Percentiles rank a stretch among this genome's conserved stretches.
These are phyloP conservation scores for Ophiostoma tasmaniense DNA, from an alignment of 2,329 filamentous ascomycete species.

Conservation along the genomic window DNA sequence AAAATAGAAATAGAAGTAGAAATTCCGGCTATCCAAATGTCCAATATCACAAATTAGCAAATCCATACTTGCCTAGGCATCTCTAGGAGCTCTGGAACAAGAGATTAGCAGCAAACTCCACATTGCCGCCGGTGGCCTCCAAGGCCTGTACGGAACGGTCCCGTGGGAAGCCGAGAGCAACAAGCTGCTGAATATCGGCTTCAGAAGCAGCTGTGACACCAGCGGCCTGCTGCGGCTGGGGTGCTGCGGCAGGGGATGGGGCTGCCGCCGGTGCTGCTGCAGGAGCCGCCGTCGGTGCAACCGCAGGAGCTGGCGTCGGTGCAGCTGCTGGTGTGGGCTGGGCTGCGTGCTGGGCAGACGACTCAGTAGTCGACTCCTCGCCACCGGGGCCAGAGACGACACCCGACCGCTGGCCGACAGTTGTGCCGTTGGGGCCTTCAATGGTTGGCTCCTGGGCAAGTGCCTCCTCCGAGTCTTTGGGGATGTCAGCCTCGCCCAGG, in stretches of 20 bases:
- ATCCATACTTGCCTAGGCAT: background rate
- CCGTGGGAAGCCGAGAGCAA: slow-evolving; percentile 67
- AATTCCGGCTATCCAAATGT: background rate
- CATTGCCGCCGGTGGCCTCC: slow-evolving; percentile 73
- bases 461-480: slow-evolving; percentile 68
- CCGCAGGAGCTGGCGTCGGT: background rate
- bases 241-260: slow-evolving; percentile 18
- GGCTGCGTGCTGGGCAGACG: background rate
- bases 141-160: slow-evolving; percentile 72
- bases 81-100: slow-evolving; percentile 45
- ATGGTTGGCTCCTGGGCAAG: slow-evolving; percentile 74
- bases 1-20: background rate
- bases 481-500: slow-evolving; percentile 85
- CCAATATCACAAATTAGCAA: background rate
- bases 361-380: background rate
- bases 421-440: slow-evolving; percentile 76
- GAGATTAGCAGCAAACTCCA: slow-evolving; percentile 79
- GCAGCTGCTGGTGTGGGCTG: background rate
- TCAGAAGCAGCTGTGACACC: slow-evolving; percentile 37
- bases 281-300: background rate
- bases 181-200: slow-evolving; percentile 66
- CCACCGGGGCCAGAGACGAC: slow-evolving; percentile 51
- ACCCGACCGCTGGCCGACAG: slow-evolving; percentile 76
- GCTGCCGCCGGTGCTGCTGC: slow-evolving; percentile 4
- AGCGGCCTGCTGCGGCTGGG: slow-evolving; percentile 24